phyloP scores from a whole-genome alignment of 2,329 filamentous ascomycete genomes.

The Cladophialophora yegresii region DNA sequence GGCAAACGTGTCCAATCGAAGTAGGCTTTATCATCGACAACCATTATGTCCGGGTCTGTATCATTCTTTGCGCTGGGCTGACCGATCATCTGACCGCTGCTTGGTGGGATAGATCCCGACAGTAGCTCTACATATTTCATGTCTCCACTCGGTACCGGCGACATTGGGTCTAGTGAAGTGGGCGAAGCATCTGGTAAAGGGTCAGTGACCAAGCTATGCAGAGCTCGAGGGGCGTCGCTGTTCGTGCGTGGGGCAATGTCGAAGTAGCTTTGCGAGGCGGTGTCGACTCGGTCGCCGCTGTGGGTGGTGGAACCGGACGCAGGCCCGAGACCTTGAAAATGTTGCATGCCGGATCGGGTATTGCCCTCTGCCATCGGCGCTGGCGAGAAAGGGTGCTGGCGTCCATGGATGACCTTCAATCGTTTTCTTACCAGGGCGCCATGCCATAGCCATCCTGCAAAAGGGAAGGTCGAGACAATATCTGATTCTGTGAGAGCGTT shows the following conservation, averaged over 20 bases:
- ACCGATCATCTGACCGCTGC: constrained; percentile 4
- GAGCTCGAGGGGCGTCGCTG: constrained; percentile 13
- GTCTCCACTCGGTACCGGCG: constrained; percentile 18
- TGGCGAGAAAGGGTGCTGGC: constrained; percentile 33
- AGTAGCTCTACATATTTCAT: constrained; percentile 24
- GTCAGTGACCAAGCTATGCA: constrained; percentile 18
- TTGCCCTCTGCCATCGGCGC: constrained; percentile 37
- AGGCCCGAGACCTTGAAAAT: constrained; percentile 40
- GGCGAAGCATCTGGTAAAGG: constrained; percentile 13
- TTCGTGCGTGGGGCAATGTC: constrained; percentile 23
- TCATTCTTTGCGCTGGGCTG: background rate
- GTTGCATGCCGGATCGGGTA: constrained; percentile 38
- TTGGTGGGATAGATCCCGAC: constrained; percentile 14
- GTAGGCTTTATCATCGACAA: constrained; percentile 52
- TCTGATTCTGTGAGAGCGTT: constrained; percentile 58
- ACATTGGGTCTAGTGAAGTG: constrained; percentile 3
- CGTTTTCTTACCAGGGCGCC: constrained; percentile 68
- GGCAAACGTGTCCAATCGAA: constrained; percentile 83
- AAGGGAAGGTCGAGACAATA: constrained; percentile 58
- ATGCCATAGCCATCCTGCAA: constrained; percentile 69
- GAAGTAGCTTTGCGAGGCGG: constrained; percentile 30
- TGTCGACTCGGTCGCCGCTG: constrained; percentile 21
- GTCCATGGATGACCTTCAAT: constrained; percentile 68
- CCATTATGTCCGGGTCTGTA: constrained; percentile 35
- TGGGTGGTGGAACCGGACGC: constrained; percentile 32